phyloP scores from a whole-genome alignment of 2,329 filamentous ascomycete genomes.

The Diplodia sapinea region DNA sequence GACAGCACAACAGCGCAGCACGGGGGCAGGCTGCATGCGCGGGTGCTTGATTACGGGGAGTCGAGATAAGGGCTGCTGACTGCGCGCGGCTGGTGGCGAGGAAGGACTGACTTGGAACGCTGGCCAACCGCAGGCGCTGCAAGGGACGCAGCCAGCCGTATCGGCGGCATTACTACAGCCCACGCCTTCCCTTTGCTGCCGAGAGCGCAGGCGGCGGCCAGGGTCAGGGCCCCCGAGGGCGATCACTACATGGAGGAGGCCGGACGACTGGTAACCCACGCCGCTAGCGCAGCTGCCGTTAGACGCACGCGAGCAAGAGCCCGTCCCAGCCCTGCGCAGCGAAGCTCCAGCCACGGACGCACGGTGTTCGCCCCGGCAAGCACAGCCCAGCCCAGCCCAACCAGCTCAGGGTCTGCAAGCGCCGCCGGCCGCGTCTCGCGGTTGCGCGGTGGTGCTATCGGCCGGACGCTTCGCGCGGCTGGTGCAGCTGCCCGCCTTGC shows the following conservation, averaged over 20 bases:
- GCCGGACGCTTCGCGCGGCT: not conserved
- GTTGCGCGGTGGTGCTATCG: no score
- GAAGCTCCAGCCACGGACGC: not conserved
- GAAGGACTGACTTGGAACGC: not conserved
- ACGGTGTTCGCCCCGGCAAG: conserved; percentile 4
- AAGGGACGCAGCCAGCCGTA: conserved; percentile 24
- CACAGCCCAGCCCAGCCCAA: no score
- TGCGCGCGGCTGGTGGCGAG: conserved; percentile 16
- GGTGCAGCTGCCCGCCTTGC: not conserved
- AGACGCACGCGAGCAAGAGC: conserved; percentile 13
- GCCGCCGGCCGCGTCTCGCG: not conserved
- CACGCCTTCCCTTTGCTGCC: conserved; percentile 2
- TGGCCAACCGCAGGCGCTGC: conserved; percentile 15
- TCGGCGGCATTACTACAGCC: not conserved
- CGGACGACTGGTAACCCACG: conserved; percentile 19
- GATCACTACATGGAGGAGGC: not conserved
- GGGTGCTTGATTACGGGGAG: conserved; percentile 14
- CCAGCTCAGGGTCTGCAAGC: not conserved
- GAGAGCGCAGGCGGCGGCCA: not conserved
- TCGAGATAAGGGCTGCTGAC: conserved; percentile 2
- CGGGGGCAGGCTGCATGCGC: conserved; percentile 11
- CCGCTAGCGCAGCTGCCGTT: not conserved
- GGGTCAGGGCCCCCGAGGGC: not conserved
- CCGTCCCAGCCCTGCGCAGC: not conserved
- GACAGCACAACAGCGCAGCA: conserved; percentile 3